Percentiles rank a stretch among this genome's conserved stretches.
Conservation (phyloP, 2,329 filamentous ascomycete species). For the Aspergillus glaucus region DNA sequence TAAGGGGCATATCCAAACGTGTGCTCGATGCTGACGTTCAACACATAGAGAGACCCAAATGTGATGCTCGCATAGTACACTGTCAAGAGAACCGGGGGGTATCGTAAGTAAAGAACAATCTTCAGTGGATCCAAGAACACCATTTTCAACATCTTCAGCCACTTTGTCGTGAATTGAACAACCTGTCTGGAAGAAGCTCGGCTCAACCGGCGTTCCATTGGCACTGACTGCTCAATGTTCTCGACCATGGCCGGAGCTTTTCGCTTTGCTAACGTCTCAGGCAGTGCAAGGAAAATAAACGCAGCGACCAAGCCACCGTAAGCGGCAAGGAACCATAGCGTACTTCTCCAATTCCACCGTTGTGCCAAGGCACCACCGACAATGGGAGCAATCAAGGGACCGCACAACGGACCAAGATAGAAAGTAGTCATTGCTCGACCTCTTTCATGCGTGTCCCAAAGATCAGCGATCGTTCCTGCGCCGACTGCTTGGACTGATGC, state of each 20-base stretch:
- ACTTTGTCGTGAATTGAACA: constrained; percentile 51
- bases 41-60: constrained; percentile 67
- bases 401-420: constrained; percentile 70
- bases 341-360: constrained; percentile 65
- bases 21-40: constrained; percentile 70
- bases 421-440: constrained; percentile 78
- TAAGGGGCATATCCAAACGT: constrained; percentile 64
- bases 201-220: constrained; percentile 28
- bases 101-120: constrained; percentile 65
- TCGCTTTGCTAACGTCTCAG: constrained; percentile 34
- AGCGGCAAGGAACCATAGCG: constrained; percentile 69
- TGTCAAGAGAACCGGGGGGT: constrained; percentile 65
- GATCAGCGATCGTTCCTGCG: constrained; percentile 73
- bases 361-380: constrained; percentile 68
- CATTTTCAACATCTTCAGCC: constrained; percentile 50
- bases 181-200: constrained; percentile 59
- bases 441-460: constrained; percentile 68
- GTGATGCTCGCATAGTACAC: constrained; percentile 70
- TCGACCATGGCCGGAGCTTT: constrained; percentile 26
- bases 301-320: constrained; percentile 52
- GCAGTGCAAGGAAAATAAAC: constrained; percentile 39
- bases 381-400: constrained; percentile 69
- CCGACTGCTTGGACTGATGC: constrained; percentile 78
- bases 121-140: constrained; percentile 66
- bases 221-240: constrained; percentile 13